phyloP scores from a whole-genome alignment of 1,284 basidiomycete genomes.

The Laetiporus sulphureus region DNA sequence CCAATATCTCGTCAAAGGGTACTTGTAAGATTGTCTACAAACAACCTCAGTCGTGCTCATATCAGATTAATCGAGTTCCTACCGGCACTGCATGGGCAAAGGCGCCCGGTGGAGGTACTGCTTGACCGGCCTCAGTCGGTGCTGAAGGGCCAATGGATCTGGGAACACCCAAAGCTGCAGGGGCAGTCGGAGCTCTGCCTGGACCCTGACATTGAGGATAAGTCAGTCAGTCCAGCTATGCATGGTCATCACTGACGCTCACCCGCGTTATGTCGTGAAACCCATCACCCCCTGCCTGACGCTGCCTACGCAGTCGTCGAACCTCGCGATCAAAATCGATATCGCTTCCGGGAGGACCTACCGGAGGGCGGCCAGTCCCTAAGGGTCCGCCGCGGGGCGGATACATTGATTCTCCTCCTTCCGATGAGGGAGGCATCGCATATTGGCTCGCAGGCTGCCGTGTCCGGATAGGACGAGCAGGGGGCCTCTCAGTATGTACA shows the following conservation, averaged over 20 bases:
- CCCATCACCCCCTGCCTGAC: constrained; percentile 6
- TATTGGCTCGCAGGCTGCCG: not conserved
- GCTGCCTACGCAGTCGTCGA: constrained; percentile 6
- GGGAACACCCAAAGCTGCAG: constrained; percentile 2
- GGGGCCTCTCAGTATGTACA: constrained; percentile 10
- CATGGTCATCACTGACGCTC: not conserved
- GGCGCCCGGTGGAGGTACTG: too few relatives aligned
- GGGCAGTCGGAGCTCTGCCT: constrained; percentile 5
- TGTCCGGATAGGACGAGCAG: not conserved
- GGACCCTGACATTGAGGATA: not conserved
- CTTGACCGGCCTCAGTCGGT: not conserved
- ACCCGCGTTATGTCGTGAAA: constrained; percentile 1
- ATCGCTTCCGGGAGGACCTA: not conserved
- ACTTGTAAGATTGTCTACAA: constrained; percentile 51
- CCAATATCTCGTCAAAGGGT: constrained; percentile 44
- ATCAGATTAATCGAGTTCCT: too few relatives aligned
- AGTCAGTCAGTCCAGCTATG: not conserved
- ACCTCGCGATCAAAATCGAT: constrained; percentile 2
- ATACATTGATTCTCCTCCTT: not conserved
- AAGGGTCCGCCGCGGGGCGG: too few relatives aligned
- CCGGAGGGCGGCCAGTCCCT: too few relatives aligned
- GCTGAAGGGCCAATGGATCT: not conserved
- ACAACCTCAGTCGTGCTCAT: not conserved
- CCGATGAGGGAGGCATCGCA: not conserved
- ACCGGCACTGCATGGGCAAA: too few relatives aligned